Percentiles rank a stretch among this genome's conserved stretches.
Evolutionary conservation across 2,329 filamentous ascomycete species (phyloP).

Genomic region (Epichloe gansuensis): DNA sequence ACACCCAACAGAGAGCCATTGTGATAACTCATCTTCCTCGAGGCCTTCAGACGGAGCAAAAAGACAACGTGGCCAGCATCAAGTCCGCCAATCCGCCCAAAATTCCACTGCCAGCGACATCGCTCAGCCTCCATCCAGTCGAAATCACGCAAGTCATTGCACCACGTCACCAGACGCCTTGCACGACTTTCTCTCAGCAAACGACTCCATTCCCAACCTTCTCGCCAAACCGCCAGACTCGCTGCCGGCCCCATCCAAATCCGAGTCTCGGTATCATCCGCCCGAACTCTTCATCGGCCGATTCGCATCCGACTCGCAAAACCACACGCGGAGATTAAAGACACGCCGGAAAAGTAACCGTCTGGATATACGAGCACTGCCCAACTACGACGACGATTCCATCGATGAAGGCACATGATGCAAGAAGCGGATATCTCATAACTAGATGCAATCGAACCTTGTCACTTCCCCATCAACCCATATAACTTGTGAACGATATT

Average conservation of each 20-base stretch:
- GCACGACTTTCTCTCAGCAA: neutral
- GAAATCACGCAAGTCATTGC: neutral
- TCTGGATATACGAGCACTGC: constrained; percentile 22
- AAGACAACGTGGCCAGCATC: neutral
- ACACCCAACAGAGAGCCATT: neutral
- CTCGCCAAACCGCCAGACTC: constrained; percentile 4
- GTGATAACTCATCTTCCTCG: neutral
- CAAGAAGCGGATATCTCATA: neutral
- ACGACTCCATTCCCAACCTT: constrained; percentile 3
- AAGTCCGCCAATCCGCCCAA: neutral
- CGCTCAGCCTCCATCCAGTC: constrained; percentile 4
- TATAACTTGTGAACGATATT: too few relatives aligned
- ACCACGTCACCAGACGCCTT: neutral
- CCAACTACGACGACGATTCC: constrained; percentile 20
- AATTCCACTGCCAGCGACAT: neutral
- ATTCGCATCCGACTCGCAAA: constrained; percentile 9
- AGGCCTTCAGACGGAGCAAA: neutral
- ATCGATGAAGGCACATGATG: constrained; percentile 14
- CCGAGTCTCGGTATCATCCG: constrained; percentile 3
- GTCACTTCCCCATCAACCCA: too few relatives aligned
- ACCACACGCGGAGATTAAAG: constrained; percentile 8
- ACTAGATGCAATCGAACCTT: neutral
- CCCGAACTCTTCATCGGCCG: constrained; percentile 18
- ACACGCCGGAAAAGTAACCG: constrained; percentile 13
- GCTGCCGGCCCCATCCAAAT: neutral